Percentiles rank a stretch among this genome's conserved stretches.
phyloP scores from a whole-genome alignment of 2,329 filamentous ascomycete genomes.

The Neonectria sp. region DNA sequence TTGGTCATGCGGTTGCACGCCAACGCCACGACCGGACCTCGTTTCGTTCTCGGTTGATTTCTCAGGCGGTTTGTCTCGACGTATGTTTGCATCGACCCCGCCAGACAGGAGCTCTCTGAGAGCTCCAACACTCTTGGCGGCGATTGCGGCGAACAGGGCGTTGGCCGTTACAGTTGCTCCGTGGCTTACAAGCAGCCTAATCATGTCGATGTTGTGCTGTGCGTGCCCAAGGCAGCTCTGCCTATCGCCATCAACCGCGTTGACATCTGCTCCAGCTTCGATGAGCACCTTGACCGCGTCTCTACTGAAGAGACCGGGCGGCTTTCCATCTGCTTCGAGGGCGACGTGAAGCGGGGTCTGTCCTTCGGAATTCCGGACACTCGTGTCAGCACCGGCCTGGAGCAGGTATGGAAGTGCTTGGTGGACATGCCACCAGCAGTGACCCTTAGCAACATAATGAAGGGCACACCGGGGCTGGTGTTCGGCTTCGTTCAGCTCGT shows the following conservation, averaged over 20 bases:
- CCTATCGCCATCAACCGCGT: slow-evolving; percentile 29
- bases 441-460: slow-evolving; percentile 27
- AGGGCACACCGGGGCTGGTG: slow-evolving; percentile 30
- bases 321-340: slow-evolving; percentile 7
- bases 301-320: slow-evolving; percentile 22
- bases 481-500: slow-evolving; percentile 35
- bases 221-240: slow-evolving; percentile 31
- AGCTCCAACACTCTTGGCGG: slow-evolving; percentile 2
- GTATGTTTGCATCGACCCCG: slow-evolving; percentile 32
- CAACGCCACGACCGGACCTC: background rate
- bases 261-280: slow-evolving; percentile 42
- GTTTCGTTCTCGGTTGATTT: background rate
- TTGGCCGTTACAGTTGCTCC: slow-evolving; percentile 33
- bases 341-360: slow-evolving; percentile 40
- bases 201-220: slow-evolving; percentile 21
- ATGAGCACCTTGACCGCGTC: slow-evolving; percentile 38
- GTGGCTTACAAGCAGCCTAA: slow-evolving; percentile 30
- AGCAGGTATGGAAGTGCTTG: slow-evolving; percentile 44
- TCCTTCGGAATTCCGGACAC: slow-evolving; percentile 23
- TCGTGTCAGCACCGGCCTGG: slow-evolving; percentile 32
- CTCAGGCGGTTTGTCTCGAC: background rate
- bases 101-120: slow-evolving; percentile 32
- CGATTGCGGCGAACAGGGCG: slow-evolving; percentile 38
- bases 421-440: slow-evolving; percentile 42
- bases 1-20: slow-evolving; percentile 10